These are phyloP conservation scores for Kondoa malvinella DNA, from an alignment of 768 basidiomycete species.

Conservation along the genomic window DNA sequence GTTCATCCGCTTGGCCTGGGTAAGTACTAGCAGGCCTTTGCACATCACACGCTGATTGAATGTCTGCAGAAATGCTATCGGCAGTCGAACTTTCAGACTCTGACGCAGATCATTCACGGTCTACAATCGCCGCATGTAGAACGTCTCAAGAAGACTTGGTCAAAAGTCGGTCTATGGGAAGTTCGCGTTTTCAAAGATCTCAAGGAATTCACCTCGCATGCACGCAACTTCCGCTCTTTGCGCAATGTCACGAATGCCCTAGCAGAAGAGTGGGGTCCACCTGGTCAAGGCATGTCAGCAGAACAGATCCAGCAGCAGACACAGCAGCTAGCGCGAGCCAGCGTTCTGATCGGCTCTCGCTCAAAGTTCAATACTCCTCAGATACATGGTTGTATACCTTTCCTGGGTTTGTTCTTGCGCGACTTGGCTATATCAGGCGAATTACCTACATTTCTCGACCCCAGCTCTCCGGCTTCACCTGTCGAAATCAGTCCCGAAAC, in stretches of 20 bases:
- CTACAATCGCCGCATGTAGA: conserved; percentile 53
- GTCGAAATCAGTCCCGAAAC: conserved; percentile 15
- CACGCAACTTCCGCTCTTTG: conserved; percentile 48
- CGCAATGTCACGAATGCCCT: conserved; percentile 18
- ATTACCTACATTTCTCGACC: conserved; percentile 27
- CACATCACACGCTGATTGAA: not conserved
- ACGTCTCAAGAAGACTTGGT: conserved; percentile 51
- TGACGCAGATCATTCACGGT: conserved; percentile 63
- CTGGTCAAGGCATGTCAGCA: not conserved
- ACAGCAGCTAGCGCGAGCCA: not conserved
- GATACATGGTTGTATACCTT: not conserved
- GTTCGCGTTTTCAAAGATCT: conserved; percentile 56
- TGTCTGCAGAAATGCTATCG: conserved; percentile 54
- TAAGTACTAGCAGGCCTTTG: conserved; percentile 33
- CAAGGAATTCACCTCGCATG: conserved; percentile 46
- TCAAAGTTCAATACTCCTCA: not conserved
- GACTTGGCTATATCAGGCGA: conserved; percentile 23
- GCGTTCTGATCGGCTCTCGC: not conserved
- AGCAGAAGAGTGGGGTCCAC: conserved; percentile 19
- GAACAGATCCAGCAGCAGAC: not conserved
- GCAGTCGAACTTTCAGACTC: conserved; percentile 56
- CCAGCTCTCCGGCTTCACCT: conserved; percentile 17
- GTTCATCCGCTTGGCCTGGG: conserved; percentile 73
- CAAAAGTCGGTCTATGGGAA: conserved; percentile 52
- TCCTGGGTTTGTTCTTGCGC: conserved; percentile 23